These are phyloP conservation scores for Penicillium sp. DNA, from an alignment of 2,329 filamentous ascomycete species.

Conservation along the genomic window DNA sequence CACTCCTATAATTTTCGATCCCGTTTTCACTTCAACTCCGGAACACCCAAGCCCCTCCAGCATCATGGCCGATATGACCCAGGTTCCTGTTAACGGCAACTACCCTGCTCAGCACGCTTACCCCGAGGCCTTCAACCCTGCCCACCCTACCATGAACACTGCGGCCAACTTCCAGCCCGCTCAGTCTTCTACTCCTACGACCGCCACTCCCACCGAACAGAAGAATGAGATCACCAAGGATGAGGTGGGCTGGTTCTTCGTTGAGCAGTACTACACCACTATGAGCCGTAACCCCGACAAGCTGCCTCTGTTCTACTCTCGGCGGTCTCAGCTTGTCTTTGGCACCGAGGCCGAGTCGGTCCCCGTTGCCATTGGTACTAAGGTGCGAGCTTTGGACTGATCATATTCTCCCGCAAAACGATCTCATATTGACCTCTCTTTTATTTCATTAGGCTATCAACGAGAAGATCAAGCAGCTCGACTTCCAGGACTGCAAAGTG, in stretches of 20 bases:
- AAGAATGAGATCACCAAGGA: slow-evolving; percentile 67
- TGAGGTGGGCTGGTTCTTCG: slow-evolving; percentile 98
- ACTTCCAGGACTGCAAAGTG: slow-evolving; percentile 97
- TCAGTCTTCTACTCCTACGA: slow-evolving; percentile 41
- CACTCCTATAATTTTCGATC: slow-evolving; percentile 12
- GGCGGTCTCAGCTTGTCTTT: slow-evolving; percentile 91
- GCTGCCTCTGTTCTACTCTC: slow-evolving; percentile 94
- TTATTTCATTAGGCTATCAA: slow-evolving; percentile 69
- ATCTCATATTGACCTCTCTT: background rate
- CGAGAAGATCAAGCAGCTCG: slow-evolving; percentile 87
- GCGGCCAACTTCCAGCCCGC: slow-evolving; percentile 40
- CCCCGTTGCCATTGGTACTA: slow-evolving; percentile 80
- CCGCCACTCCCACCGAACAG: slow-evolving; percentile 37
- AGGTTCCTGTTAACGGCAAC: slow-evolving; percentile 44
- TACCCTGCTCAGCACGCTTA: slow-evolving; percentile 42
- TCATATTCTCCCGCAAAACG: background rate
- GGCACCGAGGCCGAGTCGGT: slow-evolving; percentile 88
- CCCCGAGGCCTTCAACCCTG: slow-evolving; percentile 37
- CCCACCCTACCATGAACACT: slow-evolving; percentile 35
- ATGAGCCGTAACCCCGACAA: slow-evolving; percentile 92
- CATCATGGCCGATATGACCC: slow-evolving; percentile 42
- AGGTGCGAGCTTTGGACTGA: slow-evolving; percentile 57
- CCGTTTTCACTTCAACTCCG: slow-evolving; percentile 11
- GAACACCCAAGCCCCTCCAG: slow-evolving; percentile 12
- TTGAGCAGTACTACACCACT: slow-evolving; percentile 98